Evolutionary conservation across 169 alveolate genomes (phyloP), one percentile per base, ranked within the genome.

Genomic region (Eimeria tenella): DNA sequence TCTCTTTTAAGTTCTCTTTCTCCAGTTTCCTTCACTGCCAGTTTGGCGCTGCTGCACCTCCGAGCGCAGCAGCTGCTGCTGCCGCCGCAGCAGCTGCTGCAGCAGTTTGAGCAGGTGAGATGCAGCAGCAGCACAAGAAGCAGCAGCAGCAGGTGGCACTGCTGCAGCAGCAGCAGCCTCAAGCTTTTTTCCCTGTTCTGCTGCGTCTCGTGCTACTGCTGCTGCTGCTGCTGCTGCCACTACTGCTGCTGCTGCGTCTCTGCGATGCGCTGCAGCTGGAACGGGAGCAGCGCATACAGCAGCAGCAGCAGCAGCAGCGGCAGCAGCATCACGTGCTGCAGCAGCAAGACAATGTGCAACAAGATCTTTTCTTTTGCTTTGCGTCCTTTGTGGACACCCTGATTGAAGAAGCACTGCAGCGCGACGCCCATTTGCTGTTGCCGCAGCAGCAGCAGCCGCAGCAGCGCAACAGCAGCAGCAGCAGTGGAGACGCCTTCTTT

Each of bases 61-160:
- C n/a, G 31, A 21, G 77, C 77, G 49, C 77, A 68, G 77, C 77
- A 21, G 77, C 77, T 68, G 77, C 77, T 68, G 77, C 77, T 68
- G 77, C 49, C 77, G 5, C 77, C 77, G 77, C 77, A 68, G 49
- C 77, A 68, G 77, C 49, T 68, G 77, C 77, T 68, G 77, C 77
- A 68, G 77, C 77, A 68, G 31, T 68, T 68, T 21, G 77, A 68
- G 17, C 49, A 19, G 2, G 77, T 68, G 77, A 68, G 77, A 68
- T 21, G 17, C 77, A 68, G 77, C 77, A 68, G 31, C 77, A 68
- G 5, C 77, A 68, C 31, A 11, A 68, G 77, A 11, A 68, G 3
- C 77, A 68, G 77, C 77, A 68, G 5, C 77, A 68, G 1, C 77
- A 68, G 52, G 31, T 11, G 31, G 31, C 8, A 21, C 5, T 19